Evolutionary conservation across 1,284 basidiomycete genomes (phyloP), one percentile per base, ranked within the genome.

Genomic region (Neonothopanus nambi): DNA sequence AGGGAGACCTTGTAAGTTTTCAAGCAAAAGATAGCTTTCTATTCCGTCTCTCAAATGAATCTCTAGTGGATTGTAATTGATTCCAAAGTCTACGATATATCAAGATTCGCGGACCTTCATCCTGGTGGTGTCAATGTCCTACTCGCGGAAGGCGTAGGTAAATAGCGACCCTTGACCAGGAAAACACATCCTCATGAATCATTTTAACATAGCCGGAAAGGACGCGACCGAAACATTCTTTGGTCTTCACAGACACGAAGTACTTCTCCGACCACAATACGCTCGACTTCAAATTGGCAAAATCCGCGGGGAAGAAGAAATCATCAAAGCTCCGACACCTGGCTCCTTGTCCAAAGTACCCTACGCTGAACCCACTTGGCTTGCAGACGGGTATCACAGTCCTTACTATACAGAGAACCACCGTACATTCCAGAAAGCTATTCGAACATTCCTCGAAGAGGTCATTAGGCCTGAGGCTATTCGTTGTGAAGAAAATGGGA

Each of bases 211-310:
- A 79, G 78, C 77, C 47, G 78, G 78, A 39, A 80, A 91, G 66
- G 95, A 98, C 62, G 91, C 93, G 0, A 96, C 95, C 1, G 77
- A 93, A 30, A 81, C 81, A 0, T 98, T 98, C 80, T 98, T 91
- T 60, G 87, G 91, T n/a, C 80, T 98, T 48, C 95, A 98, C 68
- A 80, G 93, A 21, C 84, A 89, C 44, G 93, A 97, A 65, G 86
- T 97, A 20, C 81, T 98, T 12, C 74, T 83, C 30, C 86, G 87
- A 54, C 89, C 91, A 0, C 89, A 92, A 67, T 95, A 94, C 63
- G 77, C 81, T 7, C 82, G 91, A 12, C 79, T 94, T n/a, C 85
- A 87, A 62, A 89, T 95, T 53, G 93, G 92, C 24, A 82, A 75
- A 42, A 78, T 98, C 50, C 68, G 75, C 26, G 91, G 86, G n/a